These are phyloP conservation scores for Rhytidiadelphus loreus DNA, from an alignment of 225 moss, liverwort and hornwort species.

Conservation along the genomic window DNA sequence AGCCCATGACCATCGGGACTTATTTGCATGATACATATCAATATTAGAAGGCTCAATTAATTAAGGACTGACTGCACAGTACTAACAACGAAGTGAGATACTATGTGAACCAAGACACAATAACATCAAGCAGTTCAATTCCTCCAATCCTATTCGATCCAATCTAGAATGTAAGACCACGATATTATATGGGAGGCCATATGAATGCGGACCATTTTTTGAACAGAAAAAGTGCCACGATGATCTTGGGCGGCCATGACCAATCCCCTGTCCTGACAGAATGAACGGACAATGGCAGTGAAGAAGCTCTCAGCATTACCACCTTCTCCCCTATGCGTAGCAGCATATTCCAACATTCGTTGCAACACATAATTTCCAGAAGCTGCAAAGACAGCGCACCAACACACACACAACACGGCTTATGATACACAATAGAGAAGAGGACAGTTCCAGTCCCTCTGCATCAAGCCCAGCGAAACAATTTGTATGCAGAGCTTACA, in stretches of 20 bases:
- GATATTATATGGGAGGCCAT: not conserved
- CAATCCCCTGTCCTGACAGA: conserved; percentile 31
- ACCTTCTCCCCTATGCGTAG: conserved; percentile 36
- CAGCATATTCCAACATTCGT: conserved; percentile 50
- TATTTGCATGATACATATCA: not conserved
- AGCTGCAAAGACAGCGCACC: conserved; percentile 21
- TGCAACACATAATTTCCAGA: conserved; percentile 51
- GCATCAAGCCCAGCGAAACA: not conserved
- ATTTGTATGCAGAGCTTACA: not conserved
- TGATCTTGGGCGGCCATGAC: conserved; percentile 36
- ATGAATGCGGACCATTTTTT: conserved; percentile 22
- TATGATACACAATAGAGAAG: not conserved
- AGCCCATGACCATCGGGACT: not conserved
- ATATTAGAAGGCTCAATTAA: not conserved
- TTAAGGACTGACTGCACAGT: not conserved
- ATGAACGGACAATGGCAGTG: conserved; percentile 46
- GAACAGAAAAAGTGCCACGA: conserved; percentile 47
- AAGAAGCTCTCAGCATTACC: conserved; percentile 40
- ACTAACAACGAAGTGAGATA: not conserved
- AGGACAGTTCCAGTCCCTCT: not conserved
- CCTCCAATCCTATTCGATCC: not conserved
- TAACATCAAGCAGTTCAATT: not conserved
- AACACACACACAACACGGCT: not conserved
- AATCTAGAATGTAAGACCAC: not conserved
- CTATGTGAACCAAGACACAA: not conserved